These are phyloP conservation scores for Sarcodon aspratus DNA, from an alignment of 768 basidiomycete genomes.

Conservation along the genomic window DNA sequence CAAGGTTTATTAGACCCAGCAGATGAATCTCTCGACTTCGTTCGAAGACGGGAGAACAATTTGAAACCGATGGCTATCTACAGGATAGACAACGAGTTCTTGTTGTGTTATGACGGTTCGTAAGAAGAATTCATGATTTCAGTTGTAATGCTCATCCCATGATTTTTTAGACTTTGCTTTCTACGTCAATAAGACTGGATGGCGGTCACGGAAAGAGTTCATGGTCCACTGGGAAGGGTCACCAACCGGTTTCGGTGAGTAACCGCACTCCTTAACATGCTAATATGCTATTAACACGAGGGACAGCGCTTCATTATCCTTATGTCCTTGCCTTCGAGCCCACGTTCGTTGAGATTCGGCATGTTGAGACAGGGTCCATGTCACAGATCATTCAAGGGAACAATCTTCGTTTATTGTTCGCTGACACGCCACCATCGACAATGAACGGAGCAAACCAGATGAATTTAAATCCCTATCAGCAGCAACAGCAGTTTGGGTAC, in stretches of 20 bases:
- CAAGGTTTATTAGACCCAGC: conserved; percentile 91
- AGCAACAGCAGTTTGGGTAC: conserved; percentile 16
- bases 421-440: conserved; percentile 84
- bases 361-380: conserved; percentile 86
- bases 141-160: not conserved
- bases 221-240: conserved; percentile 96
- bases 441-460: conserved; percentile 41
- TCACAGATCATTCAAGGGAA: conserved; percentile 93
- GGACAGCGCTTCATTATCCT: conserved; percentile 86
- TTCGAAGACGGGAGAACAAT: conserved; percentile 72
- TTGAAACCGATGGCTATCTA: conserved; percentile 94
- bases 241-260: conserved; percentile 89
- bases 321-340: conserved; percentile 96
- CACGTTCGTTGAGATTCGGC: conserved; percentile 91
- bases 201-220: conserved; percentile 82
- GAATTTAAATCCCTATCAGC: conserved; percentile 25
- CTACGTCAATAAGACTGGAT: conserved; percentile 95
- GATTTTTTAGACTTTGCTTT: conserved; percentile 84
- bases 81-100: conserved; percentile 91
- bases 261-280: not conserved
- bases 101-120: conserved; percentile 94
- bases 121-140: conserved; percentile 3
- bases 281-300: not conserved
- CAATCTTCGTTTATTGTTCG: conserved; percentile 83
- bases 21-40: conserved; percentile 87